Conservation (phyloP, 331 rosid species). For the Rhamnella rubrinervis region DNA sequence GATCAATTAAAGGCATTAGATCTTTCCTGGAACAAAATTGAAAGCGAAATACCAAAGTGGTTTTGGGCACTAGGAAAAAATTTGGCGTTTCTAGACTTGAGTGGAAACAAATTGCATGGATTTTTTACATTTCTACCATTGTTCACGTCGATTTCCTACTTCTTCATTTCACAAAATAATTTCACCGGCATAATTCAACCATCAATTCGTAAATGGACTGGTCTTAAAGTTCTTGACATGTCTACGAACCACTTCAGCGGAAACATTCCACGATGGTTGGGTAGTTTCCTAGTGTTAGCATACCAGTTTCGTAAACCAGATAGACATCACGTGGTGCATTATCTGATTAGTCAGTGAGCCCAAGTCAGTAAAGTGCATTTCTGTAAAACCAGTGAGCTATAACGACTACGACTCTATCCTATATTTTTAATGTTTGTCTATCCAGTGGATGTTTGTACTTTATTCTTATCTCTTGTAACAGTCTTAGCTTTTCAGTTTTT, state of each 20-base stretch:
- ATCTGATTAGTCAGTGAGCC: too few relatives aligned
- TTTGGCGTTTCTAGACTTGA: neutral
- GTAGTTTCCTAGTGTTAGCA: neutral
- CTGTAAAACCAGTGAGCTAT: too few relatives aligned
- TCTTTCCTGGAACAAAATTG: conserved; percentile 21
- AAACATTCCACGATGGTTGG: conserved; percentile 1
- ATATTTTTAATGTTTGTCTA: too few relatives aligned
- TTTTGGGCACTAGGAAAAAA: neutral
- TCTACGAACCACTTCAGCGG: conserved; percentile 10
- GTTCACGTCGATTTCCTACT: neutral
- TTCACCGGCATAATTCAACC: too few relatives aligned
- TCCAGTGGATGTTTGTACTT: too few relatives aligned
- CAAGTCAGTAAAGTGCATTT: too few relatives aligned
- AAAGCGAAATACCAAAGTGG: conserved; percentile 24
- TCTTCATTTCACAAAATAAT: conserved; percentile 18
- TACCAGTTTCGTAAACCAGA: too few relatives aligned
- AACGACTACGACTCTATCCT: too few relatives aligned
- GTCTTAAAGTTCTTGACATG: neutral
- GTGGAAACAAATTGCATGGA: neutral
- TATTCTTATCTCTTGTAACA: too few relatives aligned
- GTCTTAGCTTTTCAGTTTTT: too few relatives aligned
- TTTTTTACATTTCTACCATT: neutral
- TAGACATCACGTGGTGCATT: too few relatives aligned
- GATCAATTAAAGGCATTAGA: neutral
- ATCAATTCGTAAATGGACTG: neutral